Percentiles rank a stretch among this genome's conserved stretches.
phyloP scores from a whole-genome alignment of 2,329 filamentous ascomycete genomes.

The Shiraia bambusicola region DNA sequence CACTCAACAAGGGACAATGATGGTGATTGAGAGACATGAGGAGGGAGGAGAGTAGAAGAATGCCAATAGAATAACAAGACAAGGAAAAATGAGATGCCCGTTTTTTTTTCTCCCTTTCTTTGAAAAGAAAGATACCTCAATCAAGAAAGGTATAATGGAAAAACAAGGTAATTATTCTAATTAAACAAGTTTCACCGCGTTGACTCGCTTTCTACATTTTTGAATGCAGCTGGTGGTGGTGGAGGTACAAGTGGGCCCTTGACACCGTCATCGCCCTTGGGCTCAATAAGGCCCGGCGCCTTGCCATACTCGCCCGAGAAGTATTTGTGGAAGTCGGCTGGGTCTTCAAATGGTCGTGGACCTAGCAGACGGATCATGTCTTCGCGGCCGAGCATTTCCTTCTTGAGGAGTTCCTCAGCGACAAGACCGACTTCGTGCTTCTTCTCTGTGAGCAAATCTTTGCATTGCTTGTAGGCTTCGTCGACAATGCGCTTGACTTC shows the following conservation, averaged over 20 bases:
- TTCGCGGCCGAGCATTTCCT: slow-evolving; percentile 88
- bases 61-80: too few species aligned
- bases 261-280: slow-evolving; percentile 33
- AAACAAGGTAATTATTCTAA: not conserved
- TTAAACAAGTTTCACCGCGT: not conserved
- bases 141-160: not conserved
- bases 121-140: not conserved
- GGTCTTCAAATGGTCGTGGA: slow-evolving; percentile 78
- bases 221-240: slow-evolving; percentile 29
- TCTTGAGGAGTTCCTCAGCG: slow-evolving; percentile 86
- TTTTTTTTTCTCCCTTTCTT: not conserved
- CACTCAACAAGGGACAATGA: too few species aligned
- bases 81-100: not conserved
- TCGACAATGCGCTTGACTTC: slow-evolving; percentile 92
- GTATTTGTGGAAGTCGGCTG: slow-evolving; percentile 91
- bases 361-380: slow-evolving; percentile 90
- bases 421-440: slow-evolving; percentile 86
- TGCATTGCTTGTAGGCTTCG: slow-evolving; percentile 89
- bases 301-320: slow-evolving; percentile 57
- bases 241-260: slow-evolving; percentile 39
- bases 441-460: slow-evolving; percentile 77
- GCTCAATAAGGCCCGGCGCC: slow-evolving; percentile 37
- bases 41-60: too few species aligned
- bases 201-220: slow-evolving; percentile 12
- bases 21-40: too few species aligned